phyloP scores from a whole-genome alignment of 169 alveolate species.

The Eimeria tenella region DNA sequence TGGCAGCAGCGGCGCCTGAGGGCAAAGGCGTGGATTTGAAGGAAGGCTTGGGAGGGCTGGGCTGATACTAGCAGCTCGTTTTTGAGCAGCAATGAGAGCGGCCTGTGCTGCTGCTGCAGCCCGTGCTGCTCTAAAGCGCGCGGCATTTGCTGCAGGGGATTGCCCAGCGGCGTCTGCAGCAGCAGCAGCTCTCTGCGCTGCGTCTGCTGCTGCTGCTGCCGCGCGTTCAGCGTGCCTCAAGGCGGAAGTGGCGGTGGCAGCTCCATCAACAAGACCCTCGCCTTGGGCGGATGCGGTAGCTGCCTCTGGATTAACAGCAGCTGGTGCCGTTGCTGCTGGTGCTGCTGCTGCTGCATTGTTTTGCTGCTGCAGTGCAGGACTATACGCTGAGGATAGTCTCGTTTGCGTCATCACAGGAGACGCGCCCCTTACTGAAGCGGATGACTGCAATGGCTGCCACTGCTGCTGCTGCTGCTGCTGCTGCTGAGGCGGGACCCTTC shows the following conservation, averaged over 20 bases:
- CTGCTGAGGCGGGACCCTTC: neutral
- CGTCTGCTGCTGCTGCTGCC: constrained; percentile 74
- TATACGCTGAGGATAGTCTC: too few species aligned
- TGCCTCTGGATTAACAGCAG: neutral
- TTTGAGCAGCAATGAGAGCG: constrained; percentile 31
- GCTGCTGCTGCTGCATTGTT: constrained; percentile 23
- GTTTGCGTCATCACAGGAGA: neutral
- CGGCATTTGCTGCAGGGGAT: constrained; percentile 57
- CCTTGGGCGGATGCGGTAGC: neutral
- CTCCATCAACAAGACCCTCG: neutral
- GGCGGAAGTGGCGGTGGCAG: constrained; percentile 63
- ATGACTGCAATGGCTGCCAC: constrained; percentile 2
- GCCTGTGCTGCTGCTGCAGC: constrained; percentile 66
- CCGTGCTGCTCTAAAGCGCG: constrained; percentile 24
- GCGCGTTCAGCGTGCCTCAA: constrained; percentile 66
- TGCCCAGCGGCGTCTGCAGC: constrained; percentile 69
- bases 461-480: constrained; percentile 44
- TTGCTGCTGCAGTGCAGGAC: neutral
- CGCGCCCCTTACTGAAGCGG: neutral
- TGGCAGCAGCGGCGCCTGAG: constrained; percentile 2
- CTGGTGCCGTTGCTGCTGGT: neutral
- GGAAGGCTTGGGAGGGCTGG: neutral
- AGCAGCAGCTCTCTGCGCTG: constrained; percentile 73
- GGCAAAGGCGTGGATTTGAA: neutral
- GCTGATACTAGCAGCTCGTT: constrained; percentile 40